Base-by-base conservation (phyloP, 257 asterid genomes). In the Plectranthus barbatus region DNA sequence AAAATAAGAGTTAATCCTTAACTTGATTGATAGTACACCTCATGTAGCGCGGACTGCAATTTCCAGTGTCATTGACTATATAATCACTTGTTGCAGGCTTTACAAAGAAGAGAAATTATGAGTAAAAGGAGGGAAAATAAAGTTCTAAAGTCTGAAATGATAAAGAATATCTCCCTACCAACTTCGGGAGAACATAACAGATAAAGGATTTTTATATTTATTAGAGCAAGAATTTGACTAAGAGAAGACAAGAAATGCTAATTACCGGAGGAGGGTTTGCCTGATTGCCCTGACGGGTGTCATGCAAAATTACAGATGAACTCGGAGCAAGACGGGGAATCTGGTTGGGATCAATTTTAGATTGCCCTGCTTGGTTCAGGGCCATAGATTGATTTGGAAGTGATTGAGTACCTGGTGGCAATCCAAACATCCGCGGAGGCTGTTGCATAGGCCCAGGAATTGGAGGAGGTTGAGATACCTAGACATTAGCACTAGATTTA, bases 11-110 rank as follows among this genome's bases (percentile, higher is more conserved):
- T 57, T 65, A 60, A 76, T 62, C 46, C 60, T 31, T 34, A 40
- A 86, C 97, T 97, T 90, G 99, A 77, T 90, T 93, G 66, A 87
- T 81, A 58, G 99, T 90, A 77, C 96, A 93, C 77, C 99, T 81
- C 82, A 93, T 82, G 87, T 82, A 85, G 67, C 99, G 97, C 39
- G 99, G 97, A 73, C 99, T 93, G 85, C 97, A 90, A 77, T 90
- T 93, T 66, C 99, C 97, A 34, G 95, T 84, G 77, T 93, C 99
- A 66, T 76, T 86, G 62, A 93, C 92, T 65, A 90, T 85, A 74
- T 93, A 89, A 54, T 93, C 97, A 70, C 94, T 87, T 62, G 96
- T 87, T 59, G 99, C 97, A 64, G 99, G 97, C 99, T 93, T 74
- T 76, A 68, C 41, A 69, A 77, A 65, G 44, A 56, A 41, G 60